These are phyloP conservation scores for Asclepias syriaca DNA, from an alignment of 257 asterid genomes.

Conservation along the genomic window DNA sequence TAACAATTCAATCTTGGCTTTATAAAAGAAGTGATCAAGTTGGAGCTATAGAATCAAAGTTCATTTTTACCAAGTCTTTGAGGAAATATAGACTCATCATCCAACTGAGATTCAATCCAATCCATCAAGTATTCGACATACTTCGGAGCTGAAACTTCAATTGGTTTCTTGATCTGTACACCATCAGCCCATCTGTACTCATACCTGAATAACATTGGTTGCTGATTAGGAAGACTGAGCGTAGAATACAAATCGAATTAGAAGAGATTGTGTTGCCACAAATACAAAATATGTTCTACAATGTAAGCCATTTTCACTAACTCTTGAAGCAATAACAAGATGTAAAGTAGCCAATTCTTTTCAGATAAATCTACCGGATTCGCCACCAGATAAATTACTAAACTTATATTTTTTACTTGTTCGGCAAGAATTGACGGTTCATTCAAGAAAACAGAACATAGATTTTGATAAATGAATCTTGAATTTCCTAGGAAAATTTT, in stretches of 20 bases:
- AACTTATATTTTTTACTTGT: not conserved
- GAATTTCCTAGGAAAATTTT: not conserved
- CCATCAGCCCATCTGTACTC: conserved; percentile 99
- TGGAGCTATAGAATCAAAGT: not conserved
- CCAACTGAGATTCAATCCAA: conserved; percentile 87
- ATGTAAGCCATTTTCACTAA: not conserved
- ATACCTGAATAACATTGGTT: conserved; percentile 35
- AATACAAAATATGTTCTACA: not conserved
- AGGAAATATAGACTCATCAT: conserved; percentile 83
- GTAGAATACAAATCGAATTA: not conserved
- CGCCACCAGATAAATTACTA: not conserved
- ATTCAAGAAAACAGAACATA: not conserved
- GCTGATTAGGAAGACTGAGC: not conserved
- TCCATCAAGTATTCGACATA: conserved; percentile 92
- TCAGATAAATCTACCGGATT: not conserved
- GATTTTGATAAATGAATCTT: not conserved
- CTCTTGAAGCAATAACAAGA: not conserved
- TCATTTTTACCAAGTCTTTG: conserved; percentile 64
- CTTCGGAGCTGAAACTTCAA: conserved; percentile 90
- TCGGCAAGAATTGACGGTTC: not conserved
- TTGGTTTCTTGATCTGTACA: conserved; percentile 78
- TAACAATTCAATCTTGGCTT: conserved; percentile 4
- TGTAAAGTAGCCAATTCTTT: not conserved
- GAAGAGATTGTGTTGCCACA: not conserved
- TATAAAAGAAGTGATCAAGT: not conserved